These are phyloP conservation scores for Aeminium ludgeri DNA, from an alignment of 495 filamentous ascomycete species.

Conservation along the genomic window DNA sequence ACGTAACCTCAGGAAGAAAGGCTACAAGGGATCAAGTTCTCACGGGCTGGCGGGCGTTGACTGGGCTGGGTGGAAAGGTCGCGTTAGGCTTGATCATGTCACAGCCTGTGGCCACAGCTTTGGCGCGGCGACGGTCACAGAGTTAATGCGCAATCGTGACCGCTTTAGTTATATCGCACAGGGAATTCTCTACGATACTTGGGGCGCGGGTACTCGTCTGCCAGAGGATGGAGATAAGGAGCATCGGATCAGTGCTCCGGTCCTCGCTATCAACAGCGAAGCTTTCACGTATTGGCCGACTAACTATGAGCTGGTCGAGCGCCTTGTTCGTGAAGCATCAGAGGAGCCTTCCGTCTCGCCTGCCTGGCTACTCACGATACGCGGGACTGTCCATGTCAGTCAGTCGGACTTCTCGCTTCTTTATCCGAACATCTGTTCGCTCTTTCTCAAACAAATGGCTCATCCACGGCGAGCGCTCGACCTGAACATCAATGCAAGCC, in stretches of 20 bases:
- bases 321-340: slow-evolving; percentile 33
- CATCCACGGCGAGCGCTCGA: slow-evolving; percentile 38
- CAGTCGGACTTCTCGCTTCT: slow-evolving; percentile 44
- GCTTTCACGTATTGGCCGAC: slow-evolving; percentile 45
- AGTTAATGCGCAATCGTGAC: slow-evolving; percentile 30
- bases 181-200: slow-evolving; percentile 43
- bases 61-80: slow-evolving; percentile 25
- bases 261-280: slow-evolving; percentile 42
- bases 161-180: slow-evolving; percentile 35
- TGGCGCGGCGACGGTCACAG: slow-evolving; percentile 25
- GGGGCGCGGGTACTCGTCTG: slow-evolving; percentile 28
- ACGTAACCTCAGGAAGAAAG: slow-evolving; percentile 33
- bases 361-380: slow-evolving; percentile 42
- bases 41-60: slow-evolving; percentile 29
- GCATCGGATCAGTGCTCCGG: slow-evolving; percentile 31
- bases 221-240: slow-evolving; percentile 17
- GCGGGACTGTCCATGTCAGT: slow-evolving; percentile 39
- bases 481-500: slow-evolving; percentile 34
- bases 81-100: slow-evolving; percentile 20
- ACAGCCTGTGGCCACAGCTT: slow-evolving; percentile 27
- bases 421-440: slow-evolving; percentile 36
- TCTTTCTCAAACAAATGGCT: slow-evolving; percentile 40
- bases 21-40: slow-evolving; percentile 35
- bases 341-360: slow-evolving; percentile 12
- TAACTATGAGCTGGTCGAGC: slow-evolving; percentile 35